These are phyloP conservation scores for Pythium guiyangense DNA, from an alignment of 352 stramenopile species.

Conservation along the genomic window DNA sequence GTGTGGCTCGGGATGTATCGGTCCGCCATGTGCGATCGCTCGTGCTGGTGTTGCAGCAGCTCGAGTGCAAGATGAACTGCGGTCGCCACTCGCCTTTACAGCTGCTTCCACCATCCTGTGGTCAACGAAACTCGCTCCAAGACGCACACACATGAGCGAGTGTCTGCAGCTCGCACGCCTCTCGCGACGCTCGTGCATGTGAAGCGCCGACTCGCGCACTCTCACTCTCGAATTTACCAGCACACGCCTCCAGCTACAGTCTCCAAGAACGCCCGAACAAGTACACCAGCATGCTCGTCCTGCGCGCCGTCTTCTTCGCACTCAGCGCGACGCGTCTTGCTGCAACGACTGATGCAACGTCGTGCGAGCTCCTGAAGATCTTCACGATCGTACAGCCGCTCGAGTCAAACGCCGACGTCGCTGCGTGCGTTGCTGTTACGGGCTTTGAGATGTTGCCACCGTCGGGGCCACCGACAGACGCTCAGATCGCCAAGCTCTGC, in stretches of 20 bases:
- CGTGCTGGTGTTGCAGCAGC: too few relatives aligned
- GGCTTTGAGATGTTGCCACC: conserved; percentile 34
- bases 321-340: conserved; percentile 5
- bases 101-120: not conserved
- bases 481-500: conserved; percentile 31
- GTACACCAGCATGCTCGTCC: conserved; percentile 3
- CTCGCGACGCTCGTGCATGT: not conserved
- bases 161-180: not conserved
- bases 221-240: conserved; percentile 6
- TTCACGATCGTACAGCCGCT: conserved; percentile 30
- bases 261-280: not conserved
- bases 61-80: not conserved
- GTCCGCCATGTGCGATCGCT: too few relatives aligned
- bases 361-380: conserved; percentile 34
- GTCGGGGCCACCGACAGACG: conserved; percentile 17
- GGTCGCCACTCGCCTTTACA: too few relatives aligned
- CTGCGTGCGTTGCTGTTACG: conserved; percentile 25
- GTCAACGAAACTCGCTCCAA: too few relatives aligned
- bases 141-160: not conserved
- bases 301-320: not conserved
- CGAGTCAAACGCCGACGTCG: conserved; percentile 24
- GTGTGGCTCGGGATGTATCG: too few relatives aligned
- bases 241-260: not conserved
- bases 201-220: not conserved
- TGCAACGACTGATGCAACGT: conserved; percentile 2